Evolutionary conservation across 2,329 filamentous ascomycete species (phyloP).

Genomic region (Leptoxyphium fumago): DNA sequence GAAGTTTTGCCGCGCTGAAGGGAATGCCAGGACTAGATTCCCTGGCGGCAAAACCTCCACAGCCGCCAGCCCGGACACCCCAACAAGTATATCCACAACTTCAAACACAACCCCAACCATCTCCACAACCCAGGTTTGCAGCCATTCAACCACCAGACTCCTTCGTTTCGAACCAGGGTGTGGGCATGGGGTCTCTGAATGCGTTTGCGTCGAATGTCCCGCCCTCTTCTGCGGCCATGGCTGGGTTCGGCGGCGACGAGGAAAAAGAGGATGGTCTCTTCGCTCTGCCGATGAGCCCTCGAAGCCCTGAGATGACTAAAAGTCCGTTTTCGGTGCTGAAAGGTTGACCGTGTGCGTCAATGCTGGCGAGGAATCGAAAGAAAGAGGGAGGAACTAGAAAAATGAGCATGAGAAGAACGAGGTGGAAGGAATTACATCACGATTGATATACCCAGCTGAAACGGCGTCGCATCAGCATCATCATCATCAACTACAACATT

Average conservation of each 20-base stretch:
- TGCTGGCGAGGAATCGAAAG: conserved; percentile 8
- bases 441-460: no score
- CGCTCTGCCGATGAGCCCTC: conserved; percentile 70
- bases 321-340: conserved; percentile 56
- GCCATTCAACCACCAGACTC: conserved; percentile 22
- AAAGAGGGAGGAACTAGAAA: no score
- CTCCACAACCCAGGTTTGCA: conserved; percentile 1
- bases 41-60: conserved; percentile 28
- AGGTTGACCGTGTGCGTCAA: not conserved
- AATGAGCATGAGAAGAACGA: no score
- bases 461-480: no score
- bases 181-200: conserved; percentile 30
- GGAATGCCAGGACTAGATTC: conserved; percentile 22
- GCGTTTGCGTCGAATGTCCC: conserved; percentile 21
- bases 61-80: conserved; percentile 14
- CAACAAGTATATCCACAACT: conserved; percentile 13
- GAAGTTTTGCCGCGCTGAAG: conserved; percentile 43
- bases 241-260: conserved; percentile 17
- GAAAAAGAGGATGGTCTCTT: conserved; percentile 71
- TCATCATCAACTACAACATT: no score
- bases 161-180: conserved; percentile 20
- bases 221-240: conserved; percentile 8
- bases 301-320: conserved; percentile 67
- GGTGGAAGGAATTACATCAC: no score
- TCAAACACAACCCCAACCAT: conserved; percentile 2